Evolutionary conservation across 192 early-diverging fungal genomes (phyloP).

Genomic region (Entomortierella parvispora): DNA sequence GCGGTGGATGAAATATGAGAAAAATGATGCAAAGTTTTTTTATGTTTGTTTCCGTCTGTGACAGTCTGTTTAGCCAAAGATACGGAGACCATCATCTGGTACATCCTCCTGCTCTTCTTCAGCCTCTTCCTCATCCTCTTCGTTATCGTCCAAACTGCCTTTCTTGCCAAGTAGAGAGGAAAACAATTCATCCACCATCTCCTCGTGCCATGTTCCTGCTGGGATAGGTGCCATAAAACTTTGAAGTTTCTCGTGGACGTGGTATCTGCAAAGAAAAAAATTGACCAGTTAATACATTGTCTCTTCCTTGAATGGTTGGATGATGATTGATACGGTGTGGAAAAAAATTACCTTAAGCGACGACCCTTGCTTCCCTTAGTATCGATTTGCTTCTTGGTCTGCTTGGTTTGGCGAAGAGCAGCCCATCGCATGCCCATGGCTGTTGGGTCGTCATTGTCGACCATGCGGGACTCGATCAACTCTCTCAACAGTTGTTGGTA

Average conservation of each 20-base stretch:
- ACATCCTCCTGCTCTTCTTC: slow-evolving; percentile 35
- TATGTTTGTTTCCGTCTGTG: too few species aligned
- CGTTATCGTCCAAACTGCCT: slow-evolving; percentile 36
- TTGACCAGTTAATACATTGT: not conserved
- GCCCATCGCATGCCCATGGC: slow-evolving; percentile 86
- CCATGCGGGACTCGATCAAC: slow-evolving; percentile 94
- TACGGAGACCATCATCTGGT: slow-evolving; percentile 46
- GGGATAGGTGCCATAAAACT: slow-evolving; percentile 97
- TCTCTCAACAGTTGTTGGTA: slow-evolving; percentile 95
- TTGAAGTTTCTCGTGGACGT: slow-evolving; percentile 95
- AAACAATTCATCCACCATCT: slow-evolving; percentile 93
- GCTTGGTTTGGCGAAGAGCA: slow-evolving; percentile 78
- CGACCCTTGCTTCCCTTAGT: slow-evolving; percentile 93
- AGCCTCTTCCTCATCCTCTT: slow-evolving; percentile 41
- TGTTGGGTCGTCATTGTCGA: slow-evolving; percentile 89
- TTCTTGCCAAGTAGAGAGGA: slow-evolving; percentile 81
- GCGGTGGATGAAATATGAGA: not conserved
- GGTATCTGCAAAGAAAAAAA: slow-evolving; percentile 65
- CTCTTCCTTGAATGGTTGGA: not conserved
- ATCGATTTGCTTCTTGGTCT: slow-evolving; percentile 83
- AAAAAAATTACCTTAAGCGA: slow-evolving; percentile 69
- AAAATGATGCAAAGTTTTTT: not conserved
- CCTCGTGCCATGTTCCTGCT: slow-evolving; percentile 91
- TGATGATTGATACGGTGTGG: not conserved
- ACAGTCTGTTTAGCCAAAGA: slow-evolving; percentile 38